Percentiles rank a stretch among this genome's conserved stretches.
Conservation (phyloP, 164 flowering plant genomes). For the Echeveria elegans region DNA sequence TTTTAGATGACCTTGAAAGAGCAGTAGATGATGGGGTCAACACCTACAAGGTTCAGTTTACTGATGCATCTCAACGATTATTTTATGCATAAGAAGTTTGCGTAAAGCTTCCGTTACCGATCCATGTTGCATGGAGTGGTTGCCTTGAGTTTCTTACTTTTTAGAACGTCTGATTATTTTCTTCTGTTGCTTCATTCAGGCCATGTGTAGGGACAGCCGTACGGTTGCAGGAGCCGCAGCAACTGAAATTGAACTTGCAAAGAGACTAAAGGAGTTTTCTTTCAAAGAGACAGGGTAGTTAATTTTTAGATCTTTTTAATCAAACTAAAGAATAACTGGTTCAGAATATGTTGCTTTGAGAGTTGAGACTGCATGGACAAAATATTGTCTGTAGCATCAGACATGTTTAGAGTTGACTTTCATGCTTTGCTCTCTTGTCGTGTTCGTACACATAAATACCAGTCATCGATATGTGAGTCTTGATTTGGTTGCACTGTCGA, state of each 20-base stretch:
- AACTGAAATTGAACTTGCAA: constrained; percentile 95
- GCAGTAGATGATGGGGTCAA: constrained; percentile 98
- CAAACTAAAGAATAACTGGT: too few species aligned
- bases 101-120: background rate
- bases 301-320: background rate
- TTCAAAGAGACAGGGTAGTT: constrained; percentile 85
- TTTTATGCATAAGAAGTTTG: background rate
- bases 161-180: too few species aligned
- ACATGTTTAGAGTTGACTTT: too few species aligned
- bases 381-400: background rate
- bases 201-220: constrained; percentile 92
- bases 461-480: too few species aligned
- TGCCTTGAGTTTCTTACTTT: background rate
- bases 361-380: background rate
- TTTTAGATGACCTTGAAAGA: constrained; percentile 96
- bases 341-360: background rate
- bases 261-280: constrained; percentile 72
- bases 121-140: too few species aligned
- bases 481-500: too few species aligned
- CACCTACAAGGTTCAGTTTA: constrained; percentile 61
- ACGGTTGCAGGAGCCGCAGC: constrained; percentile 94
- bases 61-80: background rate
- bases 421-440: too few species aligned
- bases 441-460: too few species aligned
- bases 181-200: constrained; percentile 39